Base-by-base conservation (phyloP, 2,329 filamentous ascomycete genomes). In the Myriosclerotinia scirpicola region DNA sequence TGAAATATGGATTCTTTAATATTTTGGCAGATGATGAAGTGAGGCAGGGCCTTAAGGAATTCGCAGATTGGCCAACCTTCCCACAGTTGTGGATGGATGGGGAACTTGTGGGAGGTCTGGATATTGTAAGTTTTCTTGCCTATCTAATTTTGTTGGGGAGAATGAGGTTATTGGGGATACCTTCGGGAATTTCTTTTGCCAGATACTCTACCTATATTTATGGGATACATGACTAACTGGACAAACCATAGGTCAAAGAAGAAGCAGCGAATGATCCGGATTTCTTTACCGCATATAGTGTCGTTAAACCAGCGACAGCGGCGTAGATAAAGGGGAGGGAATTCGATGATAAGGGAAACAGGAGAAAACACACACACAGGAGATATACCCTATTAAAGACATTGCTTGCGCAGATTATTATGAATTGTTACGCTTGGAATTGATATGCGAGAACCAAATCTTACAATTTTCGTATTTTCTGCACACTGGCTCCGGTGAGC, bases 1-100 rank as follows among this genome's bases (percentile, higher is more conserved):
- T 99, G 68, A 92, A 96, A 77, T 99, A 98, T 78, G 95, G 95
- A 26, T 99, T 99, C 83, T 99, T 99, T 83, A 98, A 99, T 77
- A 99, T 99, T 71, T 80, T 99, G 73, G 95, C 95, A 70, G 95
- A 99, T 77, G 94, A 99, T 75, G 94, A 98, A 78, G 95, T 99
- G 58, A 86, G 95, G 69, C 94, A 98, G 80, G 95, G 95, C 0
- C 81, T 99, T 75, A 99, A 99, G 84, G 92, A 95, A 80, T 98
- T 88, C 78, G 93, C 93, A n/a, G 95, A 98, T 69, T 99, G 95
- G 95, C 95, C 95, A 12, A 99, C 95, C 0, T 99, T 92, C 79
- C 95, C 95, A 26, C 95, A 99, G 79, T 81, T 99, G 69, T 99
- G 94, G 88, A 87, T 96, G 15, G 86, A 89, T 68, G 94, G 95